These are phyloP conservation scores for Torrubiella hemipterigena DNA, from an alignment of 2,329 filamentous ascomycete genomes.

Conservation along the genomic window DNA sequence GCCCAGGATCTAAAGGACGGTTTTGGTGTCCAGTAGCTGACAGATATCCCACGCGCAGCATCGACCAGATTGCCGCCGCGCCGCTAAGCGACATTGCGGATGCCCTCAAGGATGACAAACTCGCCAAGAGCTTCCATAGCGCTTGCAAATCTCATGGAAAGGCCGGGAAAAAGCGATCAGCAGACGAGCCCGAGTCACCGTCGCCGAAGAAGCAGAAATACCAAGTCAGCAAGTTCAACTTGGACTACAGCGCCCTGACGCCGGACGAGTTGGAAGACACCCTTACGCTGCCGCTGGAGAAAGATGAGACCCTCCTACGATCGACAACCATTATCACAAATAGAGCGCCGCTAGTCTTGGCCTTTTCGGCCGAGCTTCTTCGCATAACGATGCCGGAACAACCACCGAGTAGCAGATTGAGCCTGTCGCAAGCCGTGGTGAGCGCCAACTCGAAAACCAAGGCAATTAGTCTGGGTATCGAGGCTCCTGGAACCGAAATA, in stretches of 20 bases:
- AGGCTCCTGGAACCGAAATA: constrained; percentile 55
- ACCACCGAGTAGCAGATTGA: constrained; percentile 70
- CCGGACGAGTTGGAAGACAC: constrained; percentile 52
- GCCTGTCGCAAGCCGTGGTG: constrained; percentile 72
- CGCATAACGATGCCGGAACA: constrained; percentile 79
- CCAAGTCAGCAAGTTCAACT: constrained; percentile 19
- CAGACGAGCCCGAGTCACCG: constrained; percentile 10
- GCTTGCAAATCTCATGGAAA: constrained; percentile 43
- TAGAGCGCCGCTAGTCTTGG: constrained; percentile 69
- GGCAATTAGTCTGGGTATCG: constrained; percentile 62
- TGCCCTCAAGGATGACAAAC: constrained; percentile 35
- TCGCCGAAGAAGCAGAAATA: constrained; percentile 18
- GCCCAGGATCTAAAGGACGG: constrained; percentile 2
- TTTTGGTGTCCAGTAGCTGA: not conserved
- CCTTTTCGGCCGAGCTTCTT: constrained; percentile 63
- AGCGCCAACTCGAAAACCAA: constrained; percentile 70
- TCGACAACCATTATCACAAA: constrained; percentile 57
- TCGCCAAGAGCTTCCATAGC: constrained; percentile 36
- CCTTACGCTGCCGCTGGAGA: constrained; percentile 44
- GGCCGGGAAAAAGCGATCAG: constrained; percentile 18
- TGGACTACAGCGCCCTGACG: constrained; percentile 27
- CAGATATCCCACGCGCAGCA: constrained; percentile 23
- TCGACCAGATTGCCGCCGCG: constrained; percentile 42
- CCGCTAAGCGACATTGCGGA: constrained; percentile 29
- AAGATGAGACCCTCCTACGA: constrained; percentile 47